Conservation (phyloP, 257 asterid species). For the Oldenlandia corymbosa region DNA sequence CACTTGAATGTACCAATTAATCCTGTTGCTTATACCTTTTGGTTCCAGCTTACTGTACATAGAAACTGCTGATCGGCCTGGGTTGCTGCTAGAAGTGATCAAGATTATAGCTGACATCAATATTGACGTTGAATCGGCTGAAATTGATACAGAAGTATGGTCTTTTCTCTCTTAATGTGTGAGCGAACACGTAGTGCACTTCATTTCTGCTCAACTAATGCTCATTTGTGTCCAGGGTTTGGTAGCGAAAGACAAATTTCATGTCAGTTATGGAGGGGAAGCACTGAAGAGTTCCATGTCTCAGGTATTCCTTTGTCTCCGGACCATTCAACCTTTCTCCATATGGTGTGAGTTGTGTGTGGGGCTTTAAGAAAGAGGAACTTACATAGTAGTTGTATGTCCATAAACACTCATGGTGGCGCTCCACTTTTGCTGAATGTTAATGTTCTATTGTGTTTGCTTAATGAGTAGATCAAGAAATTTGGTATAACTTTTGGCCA, state of each 20-base stretch:
- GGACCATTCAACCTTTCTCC: too few species aligned
- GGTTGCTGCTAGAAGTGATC: constrained; percentile 75
- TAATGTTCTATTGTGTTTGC: too few species aligned
- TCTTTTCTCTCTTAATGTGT: constrained; percentile 3
- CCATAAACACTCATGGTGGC: too few species aligned
- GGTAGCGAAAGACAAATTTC: constrained; percentile 90
- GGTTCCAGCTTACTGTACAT: constrained; percentile 77
- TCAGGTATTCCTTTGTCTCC: constrained; percentile 73
- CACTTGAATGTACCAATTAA: neutral
- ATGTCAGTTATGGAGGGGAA: constrained; percentile 88
- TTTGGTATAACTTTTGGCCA: too few species aligned
- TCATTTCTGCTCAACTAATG: constrained; percentile 10
- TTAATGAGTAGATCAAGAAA: too few species aligned
- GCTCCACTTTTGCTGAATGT: too few species aligned
- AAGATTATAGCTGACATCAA: constrained; percentile 73
- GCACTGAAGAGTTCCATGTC: constrained; percentile 87
- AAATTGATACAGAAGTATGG: constrained; percentile 87
- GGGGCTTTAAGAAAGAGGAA: too few species aligned
- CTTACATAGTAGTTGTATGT: too few species aligned
- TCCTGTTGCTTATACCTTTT: constrained; percentile 10
- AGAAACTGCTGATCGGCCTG: constrained; percentile 96
- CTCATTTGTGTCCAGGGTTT: constrained; percentile 52
- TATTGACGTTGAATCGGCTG: constrained; percentile 85
- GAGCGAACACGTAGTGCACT: neutral
- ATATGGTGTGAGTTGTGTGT: neutral